These are phyloP conservation scores for Cinchona pubescens DNA, from an alignment of 257 asterid genomes.

Conservation along the genomic window DNA sequence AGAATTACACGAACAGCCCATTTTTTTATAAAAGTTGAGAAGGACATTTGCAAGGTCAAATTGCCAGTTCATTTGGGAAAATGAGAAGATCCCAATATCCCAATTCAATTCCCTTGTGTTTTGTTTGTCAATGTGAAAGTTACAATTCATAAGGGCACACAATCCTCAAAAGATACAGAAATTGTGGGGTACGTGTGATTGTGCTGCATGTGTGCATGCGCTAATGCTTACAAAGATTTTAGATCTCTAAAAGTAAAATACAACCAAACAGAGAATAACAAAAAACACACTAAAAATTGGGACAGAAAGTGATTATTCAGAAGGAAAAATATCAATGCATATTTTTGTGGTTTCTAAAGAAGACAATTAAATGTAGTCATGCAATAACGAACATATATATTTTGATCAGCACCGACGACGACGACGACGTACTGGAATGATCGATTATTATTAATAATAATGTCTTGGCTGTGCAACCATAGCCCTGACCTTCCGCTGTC, in stretches of 20 bases:
- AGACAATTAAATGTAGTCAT: background rate
- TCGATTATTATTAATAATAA: background rate
- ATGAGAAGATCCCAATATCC: background rate
- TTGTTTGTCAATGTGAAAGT: slow-evolving; percentile 28
- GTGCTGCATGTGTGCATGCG: slow-evolving; percentile 47
- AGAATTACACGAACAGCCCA: slow-evolving; percentile 16
- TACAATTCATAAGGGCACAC: slow-evolving; percentile 23
- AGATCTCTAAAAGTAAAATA: slow-evolving; percentile 22
- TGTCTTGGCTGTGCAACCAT: slow-evolving; percentile 2
- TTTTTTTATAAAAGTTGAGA: slow-evolving; percentile 28
- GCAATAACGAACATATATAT: too few species aligned
- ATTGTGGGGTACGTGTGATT: slow-evolving; percentile 12
- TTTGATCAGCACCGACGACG: background rate
- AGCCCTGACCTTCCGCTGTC: slow-evolving; percentile 24
- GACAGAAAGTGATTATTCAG: slow-evolving; percentile 8
- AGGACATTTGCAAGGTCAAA: slow-evolving; percentile 38
- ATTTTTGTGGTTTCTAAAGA: background rate
- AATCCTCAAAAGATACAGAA: slow-evolving; percentile 1
- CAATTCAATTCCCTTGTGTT: background rate
- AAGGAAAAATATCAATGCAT: background rate
- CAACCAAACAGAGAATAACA: slow-evolving; percentile 14
- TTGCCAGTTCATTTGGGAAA: slow-evolving; percentile 29
- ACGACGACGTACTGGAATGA: too few species aligned
- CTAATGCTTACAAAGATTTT: slow-evolving; percentile 27
- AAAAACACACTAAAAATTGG: slow-evolving; percentile 3